Evolutionary conservation across 1,284 basidiomycete species (phyloP).

Genomic region (Pyrrhoderma lamaoense): DNA sequence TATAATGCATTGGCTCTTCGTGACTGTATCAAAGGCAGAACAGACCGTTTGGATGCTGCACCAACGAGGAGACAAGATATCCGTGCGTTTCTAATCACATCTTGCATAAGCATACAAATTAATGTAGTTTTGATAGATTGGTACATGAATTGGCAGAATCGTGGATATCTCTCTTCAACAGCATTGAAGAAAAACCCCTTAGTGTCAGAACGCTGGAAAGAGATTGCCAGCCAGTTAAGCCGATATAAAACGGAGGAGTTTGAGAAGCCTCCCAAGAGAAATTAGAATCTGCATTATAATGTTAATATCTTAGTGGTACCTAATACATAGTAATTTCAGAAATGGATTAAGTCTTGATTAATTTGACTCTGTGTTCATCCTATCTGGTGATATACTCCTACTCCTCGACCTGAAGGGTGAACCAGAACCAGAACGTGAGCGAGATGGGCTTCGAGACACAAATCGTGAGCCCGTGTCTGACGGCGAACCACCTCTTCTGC

Average conservation of each 20-base stretch:
- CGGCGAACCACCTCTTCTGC: conserved; percentile 29
- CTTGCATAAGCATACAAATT: conserved; percentile 1
- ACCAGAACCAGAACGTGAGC: conserved; percentile 37
- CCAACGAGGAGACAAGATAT: conserved; percentile 85
- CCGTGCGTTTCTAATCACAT: conserved; percentile 40
- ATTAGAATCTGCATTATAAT: not conserved
- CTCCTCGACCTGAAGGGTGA: conserved; percentile 45
- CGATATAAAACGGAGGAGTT: conserved; percentile 47
- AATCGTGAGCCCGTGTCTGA: conserved; percentile 48
- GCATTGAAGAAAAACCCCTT: conserved; percentile 53
- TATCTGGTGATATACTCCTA: conserved; percentile 55
- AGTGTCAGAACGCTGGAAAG: conserved; percentile 60
- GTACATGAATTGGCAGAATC: conserved; percentile 68
- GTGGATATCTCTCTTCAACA: conserved; percentile 61
- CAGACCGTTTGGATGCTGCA: conserved; percentile 62
- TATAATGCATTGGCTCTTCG: conserved; percentile 84
- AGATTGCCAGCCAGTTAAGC: conserved; percentile 52
- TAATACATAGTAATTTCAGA: not conserved
- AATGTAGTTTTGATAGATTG: conserved; percentile 42
- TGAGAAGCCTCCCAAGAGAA: conserved; percentile 8
- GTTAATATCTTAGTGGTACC: not conserved
- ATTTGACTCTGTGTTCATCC: conserved; percentile 24
- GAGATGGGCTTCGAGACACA: conserved; percentile 55
- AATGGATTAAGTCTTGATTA: not conserved
- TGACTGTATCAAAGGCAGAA: conserved; percentile 70